Conservation (phyloP, 345 rosid genomes). For the Ceriops decandra region DNA sequence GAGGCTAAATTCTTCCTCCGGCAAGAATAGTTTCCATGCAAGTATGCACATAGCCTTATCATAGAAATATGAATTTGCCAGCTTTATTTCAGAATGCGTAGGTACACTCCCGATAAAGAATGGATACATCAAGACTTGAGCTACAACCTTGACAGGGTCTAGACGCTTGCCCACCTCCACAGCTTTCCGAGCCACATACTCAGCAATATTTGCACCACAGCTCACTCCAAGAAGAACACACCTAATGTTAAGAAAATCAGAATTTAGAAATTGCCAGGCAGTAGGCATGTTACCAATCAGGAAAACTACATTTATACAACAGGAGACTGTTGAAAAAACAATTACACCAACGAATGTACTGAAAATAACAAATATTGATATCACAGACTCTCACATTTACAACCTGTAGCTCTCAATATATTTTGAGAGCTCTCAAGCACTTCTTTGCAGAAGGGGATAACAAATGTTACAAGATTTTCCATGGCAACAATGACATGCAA, state of each 20-base stretch:
- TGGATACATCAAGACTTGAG: constrained; percentile 92
- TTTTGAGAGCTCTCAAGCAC: not conserved
- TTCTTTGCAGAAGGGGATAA: not conserved
- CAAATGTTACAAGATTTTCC: not conserved
- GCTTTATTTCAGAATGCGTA: constrained; percentile 77
- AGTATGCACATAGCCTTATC: constrained; percentile 76
- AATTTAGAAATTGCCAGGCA: constrained; percentile 9
- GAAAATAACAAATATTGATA: not conserved
- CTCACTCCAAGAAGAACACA: constrained; percentile 90
- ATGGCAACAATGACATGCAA: not conserved
- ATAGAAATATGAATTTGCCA: constrained; percentile 83
- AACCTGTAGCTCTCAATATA: not conserved
- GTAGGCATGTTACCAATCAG: not conserved
- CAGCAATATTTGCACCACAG: constrained; percentile 88
- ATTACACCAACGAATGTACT: not conserved
- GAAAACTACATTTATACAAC: not conserved
- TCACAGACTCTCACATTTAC: not conserved
- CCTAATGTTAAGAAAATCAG: constrained; percentile 44
- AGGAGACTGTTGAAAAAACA: not conserved
- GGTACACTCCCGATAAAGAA: constrained; percentile 79
- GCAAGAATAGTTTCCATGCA: constrained; percentile 86
- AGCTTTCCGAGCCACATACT: constrained; percentile 70
- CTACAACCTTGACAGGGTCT: constrained; percentile 86
- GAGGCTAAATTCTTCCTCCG: constrained; percentile 65
- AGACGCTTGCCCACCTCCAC: constrained; percentile 63